These are phyloP conservation scores for Sarocladium brachiariae DNA, from an alignment of 2,329 filamentous ascomycete species.

Conservation along the genomic window DNA sequence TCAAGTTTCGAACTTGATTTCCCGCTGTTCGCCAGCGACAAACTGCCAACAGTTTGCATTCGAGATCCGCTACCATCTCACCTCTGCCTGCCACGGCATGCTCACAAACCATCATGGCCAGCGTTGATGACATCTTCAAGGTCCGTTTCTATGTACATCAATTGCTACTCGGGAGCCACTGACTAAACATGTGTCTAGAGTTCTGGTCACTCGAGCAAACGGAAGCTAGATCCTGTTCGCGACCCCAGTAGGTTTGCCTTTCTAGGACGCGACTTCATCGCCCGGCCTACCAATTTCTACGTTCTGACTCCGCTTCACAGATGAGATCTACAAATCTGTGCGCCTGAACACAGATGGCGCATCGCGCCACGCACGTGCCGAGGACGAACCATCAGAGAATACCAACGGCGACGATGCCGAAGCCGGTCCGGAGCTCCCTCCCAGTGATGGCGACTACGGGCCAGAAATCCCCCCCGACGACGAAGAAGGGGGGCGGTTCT, in stretches of 20 bases:
- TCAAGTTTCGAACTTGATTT: no score
- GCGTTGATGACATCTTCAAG: constrained; percentile 55
- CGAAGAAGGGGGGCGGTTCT: constrained; percentile 69
- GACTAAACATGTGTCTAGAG: background rate
- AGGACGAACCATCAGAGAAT: constrained; percentile 21
- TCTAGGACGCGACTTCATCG: no score
- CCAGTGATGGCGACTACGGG: constrained; percentile 40
- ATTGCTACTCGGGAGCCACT: no score
- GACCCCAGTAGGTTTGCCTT: constrained; percentile 50
- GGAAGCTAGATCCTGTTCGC: constrained; percentile 54
- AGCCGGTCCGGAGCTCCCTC: constrained; percentile 32
- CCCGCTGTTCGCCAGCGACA: no score
- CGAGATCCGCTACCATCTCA: background rate
- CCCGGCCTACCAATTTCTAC: no score
- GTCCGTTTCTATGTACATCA: no score
- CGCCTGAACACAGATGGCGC: constrained; percentile 41
- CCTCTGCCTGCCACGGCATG: no score
- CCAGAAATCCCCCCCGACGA: constrained; percentile 42
- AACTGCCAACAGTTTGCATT: background rate
- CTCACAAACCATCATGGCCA: constrained; percentile 43
- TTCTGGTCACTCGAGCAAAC: constrained; percentile 35
- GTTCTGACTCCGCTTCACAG: constrained; percentile 25
- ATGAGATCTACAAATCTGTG: constrained; percentile 57
- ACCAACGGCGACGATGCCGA: constrained; percentile 33
- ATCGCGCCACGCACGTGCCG: constrained; percentile 38